Evolutionary conservation across 73 alveolate genomes (phyloP).

Genomic region (Paramecium caudatum): DNA sequence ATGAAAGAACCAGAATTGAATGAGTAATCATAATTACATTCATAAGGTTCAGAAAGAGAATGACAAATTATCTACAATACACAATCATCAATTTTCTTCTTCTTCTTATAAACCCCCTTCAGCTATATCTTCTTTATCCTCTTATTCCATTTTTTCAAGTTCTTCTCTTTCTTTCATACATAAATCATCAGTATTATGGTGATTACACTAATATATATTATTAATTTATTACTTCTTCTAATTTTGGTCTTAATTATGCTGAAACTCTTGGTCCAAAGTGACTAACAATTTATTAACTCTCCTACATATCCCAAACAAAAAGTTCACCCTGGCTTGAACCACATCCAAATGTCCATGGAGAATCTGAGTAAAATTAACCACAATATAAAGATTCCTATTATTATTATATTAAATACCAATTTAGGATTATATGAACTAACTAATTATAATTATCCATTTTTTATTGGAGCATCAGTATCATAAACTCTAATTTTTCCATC

Average conservation of each 20-base stretch:
- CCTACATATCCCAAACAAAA: conserved; percentile 75
- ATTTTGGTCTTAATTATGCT: conserved; percentile 50
- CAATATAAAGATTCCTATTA: conserved; percentile 71
- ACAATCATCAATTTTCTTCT: conserved; percentile 29
- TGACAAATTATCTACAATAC: conserved; percentile 6
- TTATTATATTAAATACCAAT: background rate
- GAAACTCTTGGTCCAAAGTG: conserved; percentile 64
- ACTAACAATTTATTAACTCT: conserved; percentile 62
- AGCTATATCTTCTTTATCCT: conserved; percentile 59
- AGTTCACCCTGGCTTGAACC: conserved; percentile 72
- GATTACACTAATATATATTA: conserved; percentile 62
- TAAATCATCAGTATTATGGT: conserved; percentile 50
- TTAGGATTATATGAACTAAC: conserved; percentile 68
- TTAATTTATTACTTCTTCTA: conserved; percentile 45
- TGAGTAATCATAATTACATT: background rate
- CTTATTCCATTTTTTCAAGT: conserved; percentile 71
- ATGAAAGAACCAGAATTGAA: background rate
- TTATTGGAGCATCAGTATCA: conserved; percentile 78
- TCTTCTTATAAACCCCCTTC: conserved; percentile 40
- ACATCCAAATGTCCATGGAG: conserved; percentile 76
- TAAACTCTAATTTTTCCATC: conserved; percentile 93
- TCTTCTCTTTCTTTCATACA: conserved; percentile 70
- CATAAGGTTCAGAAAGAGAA: background rate
- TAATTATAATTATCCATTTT: conserved; percentile 33
- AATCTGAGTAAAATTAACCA: conserved; percentile 70